Evolutionary conservation across 208 protist genomes (phyloP).

Genomic region (Trypanosoma grayi): DNA sequence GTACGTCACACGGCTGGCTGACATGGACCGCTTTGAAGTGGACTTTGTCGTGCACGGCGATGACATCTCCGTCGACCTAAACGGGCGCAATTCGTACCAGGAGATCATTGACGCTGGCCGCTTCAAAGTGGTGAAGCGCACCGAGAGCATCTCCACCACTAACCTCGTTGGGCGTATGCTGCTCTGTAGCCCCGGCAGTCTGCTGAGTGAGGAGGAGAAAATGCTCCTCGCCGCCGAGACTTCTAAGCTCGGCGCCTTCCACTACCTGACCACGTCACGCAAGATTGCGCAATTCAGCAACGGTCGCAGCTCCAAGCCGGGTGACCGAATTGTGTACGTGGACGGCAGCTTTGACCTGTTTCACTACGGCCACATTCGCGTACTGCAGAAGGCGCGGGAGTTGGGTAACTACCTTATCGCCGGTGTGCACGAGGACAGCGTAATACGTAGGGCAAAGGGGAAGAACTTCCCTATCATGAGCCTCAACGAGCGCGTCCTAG

Average conservation of each 20-base stretch:
- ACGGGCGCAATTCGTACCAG: conserved; percentile 95
- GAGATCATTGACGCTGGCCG: conserved; percentile 90
- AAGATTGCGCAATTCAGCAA: conserved; percentile 97
- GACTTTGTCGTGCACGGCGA: conserved; percentile 98
- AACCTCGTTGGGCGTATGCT: conserved; percentile 98
- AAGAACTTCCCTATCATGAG: conserved; percentile 98
- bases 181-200: conserved; percentile 85
- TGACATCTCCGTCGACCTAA: conserved; percentile 95
- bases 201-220: conserved; percentile 37
- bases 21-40: conserved; percentile 92
- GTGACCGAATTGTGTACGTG: conserved; percentile 95
- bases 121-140: conserved; percentile 93
- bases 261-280: conserved; percentile 90
- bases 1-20: conserved; percentile 91
- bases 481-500: conserved; percentile 96
- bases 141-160: conserved; percentile 97
- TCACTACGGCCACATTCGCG: conserved; percentile 94
- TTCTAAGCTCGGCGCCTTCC: conserved; percentile 20
- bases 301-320: conserved; percentile 66
- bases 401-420: conserved; percentile 96
- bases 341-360: conserved; percentile 98
- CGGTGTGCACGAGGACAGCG: conserved; percentile 94
- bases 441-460: conserved; percentile 90
- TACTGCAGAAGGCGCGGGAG: conserved; percentile 92
- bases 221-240: conserved; percentile 36